phyloP scores from a whole-genome alignment of 1,284 basidiomycete genomes.

The Malassezia restricta region DNA sequence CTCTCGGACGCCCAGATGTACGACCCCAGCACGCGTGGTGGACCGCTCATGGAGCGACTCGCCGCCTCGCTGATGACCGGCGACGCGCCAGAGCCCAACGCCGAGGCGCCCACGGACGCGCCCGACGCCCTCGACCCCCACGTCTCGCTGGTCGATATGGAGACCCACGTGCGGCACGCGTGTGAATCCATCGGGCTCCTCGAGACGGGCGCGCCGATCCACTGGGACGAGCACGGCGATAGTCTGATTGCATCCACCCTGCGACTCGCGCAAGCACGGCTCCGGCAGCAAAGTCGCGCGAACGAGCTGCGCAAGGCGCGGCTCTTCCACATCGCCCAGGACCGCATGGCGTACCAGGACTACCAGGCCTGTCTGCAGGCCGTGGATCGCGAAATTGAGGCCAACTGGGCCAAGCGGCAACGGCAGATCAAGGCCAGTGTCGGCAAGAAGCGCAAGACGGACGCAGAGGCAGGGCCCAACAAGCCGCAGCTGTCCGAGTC shows the following conservation, averaged over 20 bases:
- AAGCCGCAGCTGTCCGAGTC: conserved; percentile 32
- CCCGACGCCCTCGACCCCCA: conserved; percentile 8
- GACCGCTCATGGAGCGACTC: conserved; percentile 13
- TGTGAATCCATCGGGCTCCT: conserved; percentile 9
- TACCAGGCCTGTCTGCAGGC: conserved; percentile 33
- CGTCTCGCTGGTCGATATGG: conserved; percentile 5
- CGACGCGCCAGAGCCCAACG: conserved; percentile 47
- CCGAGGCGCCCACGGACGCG: not conserved
- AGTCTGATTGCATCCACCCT: conserved; percentile 84
- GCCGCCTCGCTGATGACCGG: conserved; percentile 51
- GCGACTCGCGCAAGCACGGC: conserved; percentile 70
- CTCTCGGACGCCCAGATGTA: conserved; percentile 11
- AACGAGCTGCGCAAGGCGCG: conserved; percentile 72
- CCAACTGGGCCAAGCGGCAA: conserved; percentile 37
- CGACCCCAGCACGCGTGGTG: not conserved
- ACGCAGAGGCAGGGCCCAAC: conserved; percentile 25
- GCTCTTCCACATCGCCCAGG: conserved; percentile 64
- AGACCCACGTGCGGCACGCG: conserved; percentile 4
- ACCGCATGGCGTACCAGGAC: conserved; percentile 68
- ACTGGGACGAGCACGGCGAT: conserved; percentile 54
- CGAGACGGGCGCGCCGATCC: conserved; percentile 4
- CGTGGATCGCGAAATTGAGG: conserved; percentile 43
- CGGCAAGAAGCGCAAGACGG: conserved; percentile 36
- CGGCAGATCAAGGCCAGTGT: conserved; percentile 38
- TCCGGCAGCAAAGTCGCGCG: conserved; percentile 61